Evolutionary conservation across 2,329 filamentous ascomycete genomes (phyloP), one percentile per base, ranked within the genome.

Genomic region (Cyclaneusma minus): DNA sequence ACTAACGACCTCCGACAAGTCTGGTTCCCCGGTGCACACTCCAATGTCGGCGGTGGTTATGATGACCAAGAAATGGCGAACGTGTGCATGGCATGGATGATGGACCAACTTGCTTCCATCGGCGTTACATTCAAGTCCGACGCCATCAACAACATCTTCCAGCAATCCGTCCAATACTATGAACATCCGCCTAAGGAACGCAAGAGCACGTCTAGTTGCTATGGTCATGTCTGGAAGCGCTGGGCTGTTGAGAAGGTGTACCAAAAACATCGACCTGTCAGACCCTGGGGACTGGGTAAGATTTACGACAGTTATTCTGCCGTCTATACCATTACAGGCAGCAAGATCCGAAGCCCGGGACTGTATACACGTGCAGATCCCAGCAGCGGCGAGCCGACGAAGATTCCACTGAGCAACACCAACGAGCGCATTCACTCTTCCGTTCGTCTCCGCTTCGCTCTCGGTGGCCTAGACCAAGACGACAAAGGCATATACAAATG

Each of bases 241-340:
- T 54, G 62, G 62, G 64, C 64, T 7, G 43, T 54, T n/a, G 46
- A 55, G n/a, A 39, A 51, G 0, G 58, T 69, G 22, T 61, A 54
- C 29, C 44, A 56, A 22, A 49, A 49, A 17, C 62, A 66, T 34
- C 44, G 49, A 3, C 63, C 63, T 3, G 36, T 47, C 20, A 36
- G 45, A 7, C 44, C 48, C 13, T 52, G 47, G 44, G 49, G 41
- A 9, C 35, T 50, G 2, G 49, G 49, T 10, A 38, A 43, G 16
- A 44, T 51, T 13, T 47, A 42, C 17, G 37, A 51, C 22, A 47
- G 47, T 6, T 37, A 39, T 11, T 34, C 29, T 5, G 38, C 42
- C 6, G 21, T 43, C 4, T 25, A 22, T 13, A 16, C 15, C 7
- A 17, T 25, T 7, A 33, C 39, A 2, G 41, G 36, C 24, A 22